A percentile compares a stretch with the other conserved stretches of the same genome.
Evolutionary conservation across 2,329 filamentous ascomycete genomes (phyloP).

Genomic region (Coccinonectria pachysandricola): DNA sequence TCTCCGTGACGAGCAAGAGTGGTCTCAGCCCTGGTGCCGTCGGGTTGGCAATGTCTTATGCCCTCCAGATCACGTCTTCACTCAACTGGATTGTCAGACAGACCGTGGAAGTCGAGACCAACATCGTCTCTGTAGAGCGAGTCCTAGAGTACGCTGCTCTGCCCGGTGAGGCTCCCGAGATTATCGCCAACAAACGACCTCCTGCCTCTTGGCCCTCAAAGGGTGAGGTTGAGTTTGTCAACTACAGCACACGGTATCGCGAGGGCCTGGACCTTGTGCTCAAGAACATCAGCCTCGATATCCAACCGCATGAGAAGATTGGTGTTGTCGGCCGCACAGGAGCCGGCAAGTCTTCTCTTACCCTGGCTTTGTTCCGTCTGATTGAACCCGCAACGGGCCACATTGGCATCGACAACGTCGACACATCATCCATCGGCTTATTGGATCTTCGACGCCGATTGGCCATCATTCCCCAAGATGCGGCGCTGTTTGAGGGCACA

Average conservation of each 20-base stretch:
- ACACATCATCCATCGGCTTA: slow-evolving; percentile 84
- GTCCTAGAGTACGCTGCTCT: slow-evolving; percentile 90
- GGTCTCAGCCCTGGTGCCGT: slow-evolving; percentile 63
- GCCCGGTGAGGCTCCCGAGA: slow-evolving; percentile 88
- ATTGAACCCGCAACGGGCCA: slow-evolving; percentile 78
- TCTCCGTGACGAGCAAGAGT: slow-evolving; percentile 62
- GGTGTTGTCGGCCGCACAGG: slow-evolving; percentile 94
- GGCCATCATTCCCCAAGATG: slow-evolving; percentile 96
- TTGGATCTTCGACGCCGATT: slow-evolving; percentile 79
- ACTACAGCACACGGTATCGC: slow-evolving; percentile 90
- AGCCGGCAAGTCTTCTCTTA: slow-evolving; percentile 90
- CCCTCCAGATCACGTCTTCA: slow-evolving; percentile 90
- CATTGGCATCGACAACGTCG: slow-evolving; percentile 80
- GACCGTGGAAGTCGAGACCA: slow-evolving; percentile 99
- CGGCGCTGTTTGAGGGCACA: slow-evolving; percentile 86
- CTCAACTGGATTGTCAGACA: slow-evolving; percentile 99
- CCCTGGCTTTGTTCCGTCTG: slow-evolving; percentile 85
- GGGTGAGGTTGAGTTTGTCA: slow-evolving; percentile 80
- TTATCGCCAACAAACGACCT: slow-evolving; percentile 78
- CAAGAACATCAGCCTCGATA: slow-evolving; percentile 83
- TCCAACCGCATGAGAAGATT: slow-evolving; percentile 96
- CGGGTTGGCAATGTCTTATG: slow-evolving; percentile 93
- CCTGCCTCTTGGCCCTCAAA: slow-evolving; percentile 85
- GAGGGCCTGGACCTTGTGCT: slow-evolving; percentile 83
- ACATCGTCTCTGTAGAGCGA: slow-evolving; percentile 96